Conservation (phyloP, 345 rosid genomes). For the Heritiera littoralis region DNA sequence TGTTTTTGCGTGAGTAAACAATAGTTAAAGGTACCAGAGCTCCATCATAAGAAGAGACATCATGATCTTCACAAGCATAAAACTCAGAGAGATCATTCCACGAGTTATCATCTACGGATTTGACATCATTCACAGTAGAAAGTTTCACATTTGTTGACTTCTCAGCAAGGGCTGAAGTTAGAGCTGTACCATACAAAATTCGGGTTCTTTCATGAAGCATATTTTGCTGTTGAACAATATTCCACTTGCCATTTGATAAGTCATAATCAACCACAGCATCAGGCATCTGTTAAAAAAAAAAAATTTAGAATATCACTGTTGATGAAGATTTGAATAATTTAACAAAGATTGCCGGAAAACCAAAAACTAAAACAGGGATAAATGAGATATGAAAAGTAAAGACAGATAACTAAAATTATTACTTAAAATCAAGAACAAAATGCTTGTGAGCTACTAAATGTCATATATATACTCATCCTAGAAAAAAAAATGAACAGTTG, state of each 20-base stretch:
- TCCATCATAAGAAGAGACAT: conserved; percentile 78
- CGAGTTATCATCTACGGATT: conserved; percentile 55
- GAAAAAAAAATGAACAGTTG: conserved; percentile 13
- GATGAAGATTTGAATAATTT: conserved; percentile 13
- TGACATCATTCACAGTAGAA: conserved; percentile 43
- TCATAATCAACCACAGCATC: conserved; percentile 95
- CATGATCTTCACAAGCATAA: conserved; percentile 70
- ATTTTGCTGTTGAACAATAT: conserved; percentile 89
- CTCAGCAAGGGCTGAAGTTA: conserved; percentile 42
- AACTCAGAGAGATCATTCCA: conserved; percentile 96
- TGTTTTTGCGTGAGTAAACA: conserved; percentile 60
- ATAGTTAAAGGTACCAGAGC: conserved; percentile 72
- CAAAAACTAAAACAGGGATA: not conserved
- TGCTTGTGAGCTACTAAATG: not conserved
- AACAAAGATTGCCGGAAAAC: not conserved
- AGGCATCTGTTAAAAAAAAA: conserved; percentile 63
- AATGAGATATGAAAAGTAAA: not conserved
- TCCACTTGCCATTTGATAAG: conserved; percentile 80
- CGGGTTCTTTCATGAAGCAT: conserved; percentile 90
- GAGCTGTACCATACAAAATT: conserved; percentile 72
- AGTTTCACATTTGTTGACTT: conserved; percentile 37
- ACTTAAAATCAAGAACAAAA: not conserved
- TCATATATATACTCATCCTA: conserved; percentile 5
- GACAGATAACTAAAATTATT: conserved; percentile 1
- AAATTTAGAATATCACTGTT: conserved; percentile 13